Conservation (phyloP, 169 alveolate genomes). For the Plasmodium coatneyi region DNA sequence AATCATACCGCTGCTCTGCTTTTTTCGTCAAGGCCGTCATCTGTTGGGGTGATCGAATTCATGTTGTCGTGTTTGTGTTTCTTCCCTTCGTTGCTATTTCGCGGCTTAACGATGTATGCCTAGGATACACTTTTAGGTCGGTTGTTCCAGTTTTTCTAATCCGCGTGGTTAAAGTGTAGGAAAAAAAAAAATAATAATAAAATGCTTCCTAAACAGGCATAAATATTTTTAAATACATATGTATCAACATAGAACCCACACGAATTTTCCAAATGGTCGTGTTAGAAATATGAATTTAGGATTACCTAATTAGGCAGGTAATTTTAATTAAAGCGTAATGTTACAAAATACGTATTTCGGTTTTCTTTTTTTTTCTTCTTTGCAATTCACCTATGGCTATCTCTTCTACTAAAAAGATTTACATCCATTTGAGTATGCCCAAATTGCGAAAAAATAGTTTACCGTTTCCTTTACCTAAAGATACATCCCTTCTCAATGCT, state of each 20-base stretch:
- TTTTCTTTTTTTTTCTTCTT: too few relatives aligned
- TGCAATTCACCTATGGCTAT: background rate
- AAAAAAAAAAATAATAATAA: background rate
- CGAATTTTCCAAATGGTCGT: background rate
- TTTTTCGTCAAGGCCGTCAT: constrained; percentile 56
- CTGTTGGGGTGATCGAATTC: constrained; percentile 21
- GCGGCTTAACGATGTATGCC: background rate
- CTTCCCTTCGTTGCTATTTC: background rate
- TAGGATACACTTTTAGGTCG: background rate
- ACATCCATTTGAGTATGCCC: background rate
- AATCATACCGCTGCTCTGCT: constrained; percentile 61
- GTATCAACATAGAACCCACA: background rate
- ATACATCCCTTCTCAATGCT: background rate
- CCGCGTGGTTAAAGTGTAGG: background rate
- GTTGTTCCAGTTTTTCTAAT: background rate
- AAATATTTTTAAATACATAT: background rate
- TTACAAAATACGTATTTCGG: background rate
- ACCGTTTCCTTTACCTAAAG: background rate
- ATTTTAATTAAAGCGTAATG: background rate
- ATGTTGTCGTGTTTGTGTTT: constrained; percentile 9
- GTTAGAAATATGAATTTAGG: background rate
- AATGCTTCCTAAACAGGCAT: background rate
- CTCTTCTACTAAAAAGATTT: background rate
- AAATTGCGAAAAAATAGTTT: background rate
- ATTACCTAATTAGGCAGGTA: background rate